Evolutionary conservation across 2,329 filamentous ascomycete species (phyloP).

Genomic region (Leptographium wingfieldii): DNA sequence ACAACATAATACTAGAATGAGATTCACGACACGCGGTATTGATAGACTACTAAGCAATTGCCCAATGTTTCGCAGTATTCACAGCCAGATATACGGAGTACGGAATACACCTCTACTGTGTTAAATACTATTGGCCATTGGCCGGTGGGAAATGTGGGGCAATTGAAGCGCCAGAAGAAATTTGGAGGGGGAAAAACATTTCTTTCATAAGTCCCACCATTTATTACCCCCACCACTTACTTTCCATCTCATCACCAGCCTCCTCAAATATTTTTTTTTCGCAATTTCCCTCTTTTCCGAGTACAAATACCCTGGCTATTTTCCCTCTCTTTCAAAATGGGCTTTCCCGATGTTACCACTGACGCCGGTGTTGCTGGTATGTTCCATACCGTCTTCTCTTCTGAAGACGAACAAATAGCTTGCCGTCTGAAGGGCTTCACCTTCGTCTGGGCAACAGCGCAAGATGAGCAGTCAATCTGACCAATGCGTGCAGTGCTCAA

Average conservation of each 20-base stretch:
- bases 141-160: background rate
- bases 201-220: slow-evolving; percentile 3
- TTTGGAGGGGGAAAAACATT: slow-evolving; percentile 6
- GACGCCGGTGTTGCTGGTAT: slow-evolving; percentile 17
- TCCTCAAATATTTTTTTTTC: slow-evolving; percentile 5
- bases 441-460: background rate
- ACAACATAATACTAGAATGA: no score
- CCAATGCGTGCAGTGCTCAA: slow-evolving; percentile 38
- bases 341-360: slow-evolving; percentile 19
- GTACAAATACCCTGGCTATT: background rate
- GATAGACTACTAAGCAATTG: no score
- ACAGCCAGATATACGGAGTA: background rate
- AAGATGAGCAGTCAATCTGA: slow-evolving; percentile 6
- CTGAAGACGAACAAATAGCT: background rate
- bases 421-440: background rate
- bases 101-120: no score
- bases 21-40: no score
- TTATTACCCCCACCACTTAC: slow-evolving; percentile 6
- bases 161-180: background rate
- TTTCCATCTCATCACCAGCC: slow-evolving; percentile 8
- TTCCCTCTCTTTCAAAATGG: slow-evolving; percentile 12
- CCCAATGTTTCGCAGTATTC: background rate
- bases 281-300: slow-evolving; percentile 1
- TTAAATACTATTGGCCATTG: background rate
- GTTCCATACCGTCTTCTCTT: slow-evolving; percentile 6